Base-by-base conservation (phyloP, 2,329 filamentous ascomycete species). In the Microcyclosporella mali region DNA sequence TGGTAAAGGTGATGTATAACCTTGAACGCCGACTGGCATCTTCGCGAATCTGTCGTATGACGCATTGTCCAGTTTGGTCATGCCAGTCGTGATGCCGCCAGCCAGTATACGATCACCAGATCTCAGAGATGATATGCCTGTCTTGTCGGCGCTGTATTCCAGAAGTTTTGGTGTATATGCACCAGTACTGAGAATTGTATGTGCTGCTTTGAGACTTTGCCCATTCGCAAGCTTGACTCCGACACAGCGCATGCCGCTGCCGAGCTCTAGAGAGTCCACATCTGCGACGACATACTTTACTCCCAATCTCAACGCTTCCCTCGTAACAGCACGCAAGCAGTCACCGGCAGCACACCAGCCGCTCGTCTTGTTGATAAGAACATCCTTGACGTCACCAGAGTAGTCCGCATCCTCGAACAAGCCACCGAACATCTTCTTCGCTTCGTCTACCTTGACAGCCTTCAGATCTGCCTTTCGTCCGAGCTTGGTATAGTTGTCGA, bases 301-400 rank as follows among this genome's bases (percentile, higher is more conserved):
- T 1, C 80, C 79, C 6, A 77, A 58, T 35, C 72, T 67, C 4
- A 82, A 52, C 12, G 69, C 69, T 43, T 67, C 66, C 27, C 71
- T 68, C 1, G 77, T 81, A 7, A 81, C 69, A 1, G 72, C 74
- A 38, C 67, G 60, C 46, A 83, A 57, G 21, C 71, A 70, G 50
- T 81, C 76, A 2, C 75, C 76, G 2, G 80, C 79, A n/a, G 76
- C 77, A 6, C 72, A 78, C 77, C 78, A 83, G 1, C 79, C 79
- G 58, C 75, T 78, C 25, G 69, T 73, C 46, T 70, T 73, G 65
- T 82, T 82, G 33, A 82, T 63, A 11, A 80, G 66, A 2, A 82
- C 76, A 51, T 79, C 74, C 51, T 73, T 77, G 34, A 75, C 77
- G 2, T 70, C 76, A n/a, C n/a, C n/a, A 0, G 66, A 67, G 53